These are phyloP conservation scores for Candida tammaniensis DNA, from an alignment of 805 yeast genomes.

Conservation along the genomic window DNA sequence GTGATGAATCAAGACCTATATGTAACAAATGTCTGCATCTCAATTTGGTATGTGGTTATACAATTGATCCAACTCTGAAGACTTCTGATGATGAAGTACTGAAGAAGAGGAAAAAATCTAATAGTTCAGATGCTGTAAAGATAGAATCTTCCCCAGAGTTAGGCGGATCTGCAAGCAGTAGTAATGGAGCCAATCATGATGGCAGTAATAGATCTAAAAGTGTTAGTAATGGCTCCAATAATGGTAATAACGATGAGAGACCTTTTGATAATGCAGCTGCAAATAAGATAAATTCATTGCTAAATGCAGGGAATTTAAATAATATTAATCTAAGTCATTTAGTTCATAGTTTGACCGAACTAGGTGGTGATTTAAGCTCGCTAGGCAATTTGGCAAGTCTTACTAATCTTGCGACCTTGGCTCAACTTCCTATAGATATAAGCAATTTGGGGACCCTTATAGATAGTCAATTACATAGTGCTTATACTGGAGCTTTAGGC, in stretches of 20 bases:
- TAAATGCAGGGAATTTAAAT: slow-evolving; percentile 39
- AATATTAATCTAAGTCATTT: slow-evolving; percentile 42
- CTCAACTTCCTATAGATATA: slow-evolving; percentile 41
- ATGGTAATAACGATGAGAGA: no score
- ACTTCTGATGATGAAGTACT: no score
- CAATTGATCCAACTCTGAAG: no score
- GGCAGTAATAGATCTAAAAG: no score
- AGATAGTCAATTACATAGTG: slow-evolving; percentile 18
- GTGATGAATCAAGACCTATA: slow-evolving; percentile 81
- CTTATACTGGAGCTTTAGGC: slow-evolving; percentile 1
- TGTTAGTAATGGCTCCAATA: no score
- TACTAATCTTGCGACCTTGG: slow-evolving; percentile 40
- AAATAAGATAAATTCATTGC: slow-evolving; percentile 14
- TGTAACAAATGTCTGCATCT: slow-evolving; percentile 79
- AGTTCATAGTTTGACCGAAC: slow-evolving; percentile 36
- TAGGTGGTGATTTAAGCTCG: slow-evolving; percentile 33
- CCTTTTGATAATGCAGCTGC: no score
- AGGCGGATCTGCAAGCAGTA: no score
- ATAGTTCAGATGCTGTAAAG: no score
- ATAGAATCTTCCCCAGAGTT: no score
- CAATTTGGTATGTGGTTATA: slow-evolving; percentile 73
- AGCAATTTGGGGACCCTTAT: slow-evolving; percentile 31
- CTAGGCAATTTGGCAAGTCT: slow-evolving; percentile 38
- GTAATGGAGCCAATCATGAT: neutral
- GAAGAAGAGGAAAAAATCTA: no score